phyloP scores from a whole-genome alignment of 768 basidiomycete genomes.

The Boletus bicolor region DNA sequence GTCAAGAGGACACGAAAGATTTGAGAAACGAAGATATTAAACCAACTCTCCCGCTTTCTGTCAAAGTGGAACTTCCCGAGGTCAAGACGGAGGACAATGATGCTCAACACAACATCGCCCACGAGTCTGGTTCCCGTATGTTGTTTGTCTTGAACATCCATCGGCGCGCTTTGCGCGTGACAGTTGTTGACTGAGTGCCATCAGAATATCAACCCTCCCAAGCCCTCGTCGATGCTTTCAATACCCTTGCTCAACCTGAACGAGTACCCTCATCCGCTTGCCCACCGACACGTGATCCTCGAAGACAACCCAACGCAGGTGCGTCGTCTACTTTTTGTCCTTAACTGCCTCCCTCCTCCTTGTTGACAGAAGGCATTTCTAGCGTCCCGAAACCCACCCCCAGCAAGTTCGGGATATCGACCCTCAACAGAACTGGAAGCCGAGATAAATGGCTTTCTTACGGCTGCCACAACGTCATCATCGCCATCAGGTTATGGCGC shows the following conservation, averaged over 20 bases:
- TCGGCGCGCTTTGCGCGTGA: neutral
- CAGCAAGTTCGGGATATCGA: conserved; percentile 3
- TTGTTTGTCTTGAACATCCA: neutral
- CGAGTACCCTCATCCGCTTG: neutral
- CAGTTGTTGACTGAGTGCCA: neutral
- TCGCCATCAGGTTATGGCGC: neutral
- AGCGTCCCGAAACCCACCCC: neutral
- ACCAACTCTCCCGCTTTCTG: neutral
- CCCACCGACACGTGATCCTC: neutral
- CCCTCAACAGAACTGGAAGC: conserved; percentile 7
- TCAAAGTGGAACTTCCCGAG: conserved; percentile 7
- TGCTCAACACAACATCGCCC: neutral
- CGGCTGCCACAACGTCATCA: neutral
- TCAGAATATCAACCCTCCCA: conserved; percentile 15
- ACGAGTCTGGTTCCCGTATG: neutral
- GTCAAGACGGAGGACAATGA: conserved; percentile 8
- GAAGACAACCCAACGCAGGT: neutral
- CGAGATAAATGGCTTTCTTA: conserved; percentile 1
- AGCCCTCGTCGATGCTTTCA: conserved; percentile 14
- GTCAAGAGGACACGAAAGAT: conserved; percentile 1
- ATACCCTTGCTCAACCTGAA: neutral
- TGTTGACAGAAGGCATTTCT: neutral
- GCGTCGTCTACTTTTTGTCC: neutral
- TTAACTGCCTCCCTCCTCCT: neutral
- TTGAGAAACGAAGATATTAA: neutral